Conservation (phyloP, 2,329 filamentous ascomycete genomes). For the Gliomastix tumulicola region DNA sequence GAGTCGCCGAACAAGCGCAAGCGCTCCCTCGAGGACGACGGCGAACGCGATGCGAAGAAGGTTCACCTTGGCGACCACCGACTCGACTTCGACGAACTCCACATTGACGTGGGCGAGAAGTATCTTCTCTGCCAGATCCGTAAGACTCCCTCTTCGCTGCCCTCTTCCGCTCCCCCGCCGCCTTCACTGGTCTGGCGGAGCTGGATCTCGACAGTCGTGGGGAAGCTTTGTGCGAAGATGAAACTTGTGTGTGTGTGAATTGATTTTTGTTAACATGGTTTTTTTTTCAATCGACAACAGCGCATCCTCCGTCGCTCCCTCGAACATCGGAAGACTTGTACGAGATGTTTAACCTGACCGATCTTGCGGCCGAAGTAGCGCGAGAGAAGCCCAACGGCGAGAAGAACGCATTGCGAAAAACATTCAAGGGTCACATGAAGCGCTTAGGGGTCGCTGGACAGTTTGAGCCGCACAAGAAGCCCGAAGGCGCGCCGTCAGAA, state of each 20-base stretch:
- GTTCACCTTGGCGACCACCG: conserved; percentile 53
- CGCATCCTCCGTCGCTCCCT: conserved; percentile 40
- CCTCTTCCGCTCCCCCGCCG: conserved; percentile 9
- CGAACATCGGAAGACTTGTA: conserved; percentile 50
- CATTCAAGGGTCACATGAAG: conserved; percentile 64
- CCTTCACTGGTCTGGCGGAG: conserved; percentile 9
- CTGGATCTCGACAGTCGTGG: conserved; percentile 14
- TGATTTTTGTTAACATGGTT: conserved; percentile 33
- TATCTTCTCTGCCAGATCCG: conserved; percentile 61
- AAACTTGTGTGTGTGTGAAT: too few species aligned
- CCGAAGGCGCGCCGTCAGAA: conserved; percentile 41
- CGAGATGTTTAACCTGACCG: conserved; percentile 47
- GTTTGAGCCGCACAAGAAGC: conserved; percentile 51
- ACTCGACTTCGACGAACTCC: conserved; percentile 57
- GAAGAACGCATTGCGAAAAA: conserved; percentile 61
- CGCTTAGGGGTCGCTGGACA: conserved; percentile 53
- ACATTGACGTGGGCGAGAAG: conserved; percentile 60
- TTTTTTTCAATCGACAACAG: conserved; percentile 37
- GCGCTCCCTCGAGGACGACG: conserved; percentile 47
- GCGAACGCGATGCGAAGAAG: conserved; percentile 49
- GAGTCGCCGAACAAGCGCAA: conserved; percentile 56
- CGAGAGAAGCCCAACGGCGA: conserved; percentile 58
- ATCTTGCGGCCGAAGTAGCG: conserved; percentile 54
- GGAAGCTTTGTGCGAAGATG: conserved; percentile 16
- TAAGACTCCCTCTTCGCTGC: conserved; percentile 49